phyloP scores from a whole-genome alignment of 805 yeast species.

The Dipodascopsis uninucleata region DNA sequence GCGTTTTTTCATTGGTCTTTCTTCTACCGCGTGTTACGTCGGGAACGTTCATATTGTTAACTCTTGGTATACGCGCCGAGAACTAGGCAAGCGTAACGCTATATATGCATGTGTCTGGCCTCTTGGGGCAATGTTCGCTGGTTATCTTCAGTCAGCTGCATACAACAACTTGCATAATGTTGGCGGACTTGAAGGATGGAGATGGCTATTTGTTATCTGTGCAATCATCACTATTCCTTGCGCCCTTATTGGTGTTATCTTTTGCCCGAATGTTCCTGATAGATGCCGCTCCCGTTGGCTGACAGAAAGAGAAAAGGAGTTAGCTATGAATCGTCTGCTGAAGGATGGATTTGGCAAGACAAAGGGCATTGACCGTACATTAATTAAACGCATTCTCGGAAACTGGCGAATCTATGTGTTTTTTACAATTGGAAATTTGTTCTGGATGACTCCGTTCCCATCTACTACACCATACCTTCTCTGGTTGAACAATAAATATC shows the following conservation, averaged over 20 bases:
- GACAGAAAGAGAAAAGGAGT: constrained; percentile 53
- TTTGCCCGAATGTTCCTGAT: constrained; percentile 65
- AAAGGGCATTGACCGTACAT: constrained; percentile 9
- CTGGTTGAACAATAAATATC: constrained; percentile 17
- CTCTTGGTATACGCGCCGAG: constrained; percentile 53
- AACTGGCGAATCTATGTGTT: constrained; percentile 20
- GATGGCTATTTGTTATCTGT: constrained; percentile 70
- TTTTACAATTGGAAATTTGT: constrained; percentile 19
- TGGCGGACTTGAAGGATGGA: constrained; percentile 60
- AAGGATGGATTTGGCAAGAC: constrained; percentile 21
- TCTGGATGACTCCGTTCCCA: constrained; percentile 26
- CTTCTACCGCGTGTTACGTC: constrained; percentile 46
- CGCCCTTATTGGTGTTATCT: constrained; percentile 52
- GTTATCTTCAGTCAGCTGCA: constrained; percentile 60
- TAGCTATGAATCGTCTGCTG: constrained; percentile 46
- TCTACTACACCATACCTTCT: constrained; percentile 12
- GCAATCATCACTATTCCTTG: constrained; percentile 57
- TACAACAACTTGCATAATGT: constrained; percentile 46
- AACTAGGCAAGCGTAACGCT: constrained; percentile 58
- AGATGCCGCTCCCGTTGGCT: constrained; percentile 51
- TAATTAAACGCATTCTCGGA: constrained; percentile 17
- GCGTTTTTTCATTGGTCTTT: constrained; percentile 42
- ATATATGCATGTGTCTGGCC: constrained; percentile 59
- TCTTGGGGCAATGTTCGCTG: constrained; percentile 59
- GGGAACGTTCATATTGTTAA: constrained; percentile 42